These are phyloP conservation scores for Acer yangbiense DNA, from an alignment of 345 rosid genomes.

Conservation along the genomic window DNA sequence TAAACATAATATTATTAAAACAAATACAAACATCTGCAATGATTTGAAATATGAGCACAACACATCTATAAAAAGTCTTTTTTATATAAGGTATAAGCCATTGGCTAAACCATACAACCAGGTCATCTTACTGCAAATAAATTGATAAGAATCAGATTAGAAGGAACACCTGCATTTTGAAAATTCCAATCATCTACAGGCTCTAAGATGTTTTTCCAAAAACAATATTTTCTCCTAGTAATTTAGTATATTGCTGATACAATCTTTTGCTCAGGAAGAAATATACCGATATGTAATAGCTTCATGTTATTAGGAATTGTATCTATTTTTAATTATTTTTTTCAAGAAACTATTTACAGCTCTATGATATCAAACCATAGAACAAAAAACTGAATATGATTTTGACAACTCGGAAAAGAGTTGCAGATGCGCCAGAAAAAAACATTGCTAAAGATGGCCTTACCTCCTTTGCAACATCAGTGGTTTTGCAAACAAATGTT, in stretches of 20 bases:
- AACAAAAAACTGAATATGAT: not conserved
- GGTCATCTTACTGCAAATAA: too few relatives aligned
- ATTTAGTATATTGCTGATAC: not conserved
- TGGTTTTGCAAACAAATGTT: conserved; percentile 88
- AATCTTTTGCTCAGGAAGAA: not conserved
- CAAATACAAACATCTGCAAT: not conserved
- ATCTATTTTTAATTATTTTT: not conserved
- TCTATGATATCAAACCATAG: not conserved
- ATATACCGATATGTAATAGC: not conserved
- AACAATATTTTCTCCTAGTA: not conserved
- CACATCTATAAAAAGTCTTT: not conserved
- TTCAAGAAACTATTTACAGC: not conserved
- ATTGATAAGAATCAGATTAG: not conserved
- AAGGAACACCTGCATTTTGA: not conserved
- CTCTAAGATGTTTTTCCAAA: not conserved
- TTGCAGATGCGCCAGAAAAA: not conserved
- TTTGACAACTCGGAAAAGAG: not conserved
- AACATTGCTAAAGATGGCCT: conserved; percentile 5
- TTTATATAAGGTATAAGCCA: not conserved
- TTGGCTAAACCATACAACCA: too few relatives aligned
- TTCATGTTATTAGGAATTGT: not conserved
- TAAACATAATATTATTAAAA: not conserved
- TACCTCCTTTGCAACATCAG: conserved; percentile 92
- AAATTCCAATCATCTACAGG: not conserved
- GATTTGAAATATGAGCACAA: not conserved